A percentile compares a stretch with the other conserved stretches of the same genome.
These are phyloP conservation scores for Emericellopsis atlantica DNA, from an alignment of 2,329 filamentous ascomycete species.

Conservation along the genomic window DNA sequence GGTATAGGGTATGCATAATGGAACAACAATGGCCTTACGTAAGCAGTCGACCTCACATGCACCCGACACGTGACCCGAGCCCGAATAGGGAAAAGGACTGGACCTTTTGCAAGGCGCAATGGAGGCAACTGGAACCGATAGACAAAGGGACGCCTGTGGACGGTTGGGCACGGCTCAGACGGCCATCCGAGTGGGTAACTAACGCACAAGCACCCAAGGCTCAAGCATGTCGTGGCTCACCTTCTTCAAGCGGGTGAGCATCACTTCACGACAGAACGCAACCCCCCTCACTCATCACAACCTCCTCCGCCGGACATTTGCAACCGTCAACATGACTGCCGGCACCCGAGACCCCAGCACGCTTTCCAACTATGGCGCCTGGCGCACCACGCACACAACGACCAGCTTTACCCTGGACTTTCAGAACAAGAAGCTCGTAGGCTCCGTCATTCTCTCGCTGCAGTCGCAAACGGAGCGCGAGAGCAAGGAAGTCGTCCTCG, in stretches of 20 bases:
- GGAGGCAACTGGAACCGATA: too few relatives aligned
- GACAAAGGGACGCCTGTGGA: background rate
- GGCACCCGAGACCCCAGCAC: slow-evolving; percentile 69
- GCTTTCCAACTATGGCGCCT: slow-evolving; percentile 81
- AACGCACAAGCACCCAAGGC: background rate
- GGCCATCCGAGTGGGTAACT: background rate
- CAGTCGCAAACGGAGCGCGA: slow-evolving; percentile 63
- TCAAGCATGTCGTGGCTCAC: slow-evolving; percentile 3
- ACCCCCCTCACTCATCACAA: background rate
- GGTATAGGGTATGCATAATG: too few relatives aligned
- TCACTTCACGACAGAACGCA: background rate
- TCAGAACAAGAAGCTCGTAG: slow-evolving; percentile 60
- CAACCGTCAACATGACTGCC: slow-evolving; percentile 3
- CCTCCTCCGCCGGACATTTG: background rate
- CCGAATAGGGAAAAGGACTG: too few relatives aligned
- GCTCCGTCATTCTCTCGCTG: slow-evolving; percentile 64
- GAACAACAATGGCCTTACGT: too few relatives aligned
- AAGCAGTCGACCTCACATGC: too few relatives aligned
- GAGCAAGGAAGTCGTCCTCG: slow-evolving; percentile 69
- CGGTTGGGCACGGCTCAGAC: slow-evolving; percentile 1
- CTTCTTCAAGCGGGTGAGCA: slow-evolving; percentile 1
- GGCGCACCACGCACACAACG: slow-evolving; percentile 72
- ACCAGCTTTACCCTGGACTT: slow-evolving; percentile 79
- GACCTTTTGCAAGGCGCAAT: too few relatives aligned
- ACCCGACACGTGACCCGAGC: too few relatives aligned